phyloP scores from a whole-genome alignment of 371 early-diverging fungal genomes.

The Encephalitozoon hellem region DNA sequence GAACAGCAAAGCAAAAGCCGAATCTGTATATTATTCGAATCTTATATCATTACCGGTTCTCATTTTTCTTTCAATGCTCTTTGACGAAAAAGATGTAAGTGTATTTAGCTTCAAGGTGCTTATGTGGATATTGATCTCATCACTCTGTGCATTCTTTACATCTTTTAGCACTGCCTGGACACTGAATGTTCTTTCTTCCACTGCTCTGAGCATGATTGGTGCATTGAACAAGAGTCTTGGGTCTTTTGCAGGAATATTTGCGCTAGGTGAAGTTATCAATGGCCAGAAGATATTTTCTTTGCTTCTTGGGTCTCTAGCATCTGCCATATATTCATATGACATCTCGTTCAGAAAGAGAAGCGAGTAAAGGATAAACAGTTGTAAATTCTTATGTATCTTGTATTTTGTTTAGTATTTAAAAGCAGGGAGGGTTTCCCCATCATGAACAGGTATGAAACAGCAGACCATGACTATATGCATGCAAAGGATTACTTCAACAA shows the following conservation, averaged over 20 bases:
- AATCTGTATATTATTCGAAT: slow-evolving; percentile 89
- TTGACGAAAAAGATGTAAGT: slow-evolving; percentile 62
- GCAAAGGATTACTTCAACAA: slow-evolving; percentile 55
- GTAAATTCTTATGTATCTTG: not conserved
- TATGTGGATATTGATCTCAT: slow-evolving; percentile 69
- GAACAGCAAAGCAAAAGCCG: slow-evolving; percentile 75
- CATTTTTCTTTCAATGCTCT: slow-evolving; percentile 66
- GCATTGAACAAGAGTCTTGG: slow-evolving; percentile 93
- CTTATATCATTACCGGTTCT: slow-evolving; percentile 75
- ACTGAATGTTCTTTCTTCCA: slow-evolving; percentile 79
- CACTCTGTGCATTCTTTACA: slow-evolving; percentile 77
- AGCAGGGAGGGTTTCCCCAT: not conserved
- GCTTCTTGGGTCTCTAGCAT: slow-evolving; percentile 30
- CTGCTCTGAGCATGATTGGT: slow-evolving; percentile 93
- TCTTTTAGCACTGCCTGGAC: slow-evolving; percentile 75
- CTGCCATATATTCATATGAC: slow-evolving; percentile 34
- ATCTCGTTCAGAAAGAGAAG: not conserved
- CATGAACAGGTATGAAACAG: slow-evolving; percentile 38
- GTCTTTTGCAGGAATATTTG: slow-evolving; percentile 77
- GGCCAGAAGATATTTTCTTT: slow-evolving; percentile 27
- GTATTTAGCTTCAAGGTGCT: not conserved
- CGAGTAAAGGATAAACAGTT: not conserved
- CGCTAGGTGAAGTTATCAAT: slow-evolving; percentile 40
- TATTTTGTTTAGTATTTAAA: not conserved
- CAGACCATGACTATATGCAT: slow-evolving; percentile 52